phyloP scores from a whole-genome alignment of 805 yeast genomes.

The Metschnikowia cerradonensis region DNA sequence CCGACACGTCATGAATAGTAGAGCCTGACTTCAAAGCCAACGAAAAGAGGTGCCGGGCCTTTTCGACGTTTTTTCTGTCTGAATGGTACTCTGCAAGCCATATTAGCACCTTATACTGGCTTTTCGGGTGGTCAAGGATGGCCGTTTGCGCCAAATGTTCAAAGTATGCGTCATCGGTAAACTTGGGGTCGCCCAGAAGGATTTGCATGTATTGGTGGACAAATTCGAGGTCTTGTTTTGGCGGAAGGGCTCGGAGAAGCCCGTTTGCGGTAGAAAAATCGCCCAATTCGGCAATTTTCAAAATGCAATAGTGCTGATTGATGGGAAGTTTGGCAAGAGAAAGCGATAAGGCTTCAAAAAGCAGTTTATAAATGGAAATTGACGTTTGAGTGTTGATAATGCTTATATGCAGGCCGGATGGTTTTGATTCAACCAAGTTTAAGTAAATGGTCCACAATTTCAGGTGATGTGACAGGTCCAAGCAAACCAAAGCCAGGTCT shows the following conservation, averaged over 20 bases:
- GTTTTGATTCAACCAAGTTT: slow-evolving; percentile 41
- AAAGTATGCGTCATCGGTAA: slow-evolving; percentile 4
- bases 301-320: slow-evolving; percentile 14
- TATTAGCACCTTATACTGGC: slow-evolving; percentile 46
- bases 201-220: slow-evolving; percentile 6
- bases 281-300: slow-evolving; percentile 29
- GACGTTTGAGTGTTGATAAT: too few species aligned
- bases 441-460: slow-evolving; percentile 47
- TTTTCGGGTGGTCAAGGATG: slow-evolving; percentile 50
- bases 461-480: slow-evolving; percentile 51
- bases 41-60: slow-evolving; percentile 38
- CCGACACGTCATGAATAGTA: slow-evolving; percentile 59
- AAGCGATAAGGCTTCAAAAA: slow-evolving; percentile 16
- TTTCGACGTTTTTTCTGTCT: slow-evolving; percentile 26
- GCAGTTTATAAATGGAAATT: slow-evolving; percentile 31
- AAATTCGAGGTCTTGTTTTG: slow-evolving; percentile 3
- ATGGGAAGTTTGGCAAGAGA: background rate
- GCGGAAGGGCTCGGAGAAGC: slow-evolving; percentile 22
- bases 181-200: background rate
- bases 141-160: slow-evolving; percentile 10
- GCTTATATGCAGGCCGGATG: too few species aligned
- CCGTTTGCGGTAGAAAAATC: slow-evolving; percentile 22
- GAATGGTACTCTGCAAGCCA: slow-evolving; percentile 48
- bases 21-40: slow-evolving; percentile 43
- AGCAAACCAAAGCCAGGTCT: slow-evolving; percentile 44